Base-by-base conservation (phyloP, 208 protist genomes). In the Ichthyophonus hoferi region DNA sequence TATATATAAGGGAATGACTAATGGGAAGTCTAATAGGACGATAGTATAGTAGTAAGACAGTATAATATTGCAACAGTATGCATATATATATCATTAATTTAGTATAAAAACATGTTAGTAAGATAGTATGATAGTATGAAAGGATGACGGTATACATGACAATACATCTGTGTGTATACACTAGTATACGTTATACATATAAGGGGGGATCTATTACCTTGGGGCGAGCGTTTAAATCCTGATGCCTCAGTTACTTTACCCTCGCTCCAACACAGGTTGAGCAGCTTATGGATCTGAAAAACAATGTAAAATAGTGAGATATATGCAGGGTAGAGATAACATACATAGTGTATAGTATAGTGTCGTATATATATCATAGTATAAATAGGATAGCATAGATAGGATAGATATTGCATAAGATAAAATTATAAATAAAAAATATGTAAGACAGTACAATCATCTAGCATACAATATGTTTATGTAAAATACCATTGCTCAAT, bases 241-340 rank as follows among this genome's bases (percentile, higher is more conserved):
- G 81, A 85, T n/a, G 81, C 83, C 0, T 37, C 1, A 0, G 58
- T 42, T 1, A 91, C 34, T 37, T 43, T 1, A n/a, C 91, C 83
- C 33, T 94, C 87, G 35, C 91, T 37, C 87, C 92, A 95, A 1
- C 91, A 42, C 0, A 83, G 33, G 1, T 87, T 3, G 41, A 91
- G 50, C 33, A 95, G 85, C 40, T 58, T 34, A 67, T 89, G 79
- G 2, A 95, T 91, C 37, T 38, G 3, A 0, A 1, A 33, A 85
- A n/a, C 7, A n/a, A n/a, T n/a, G n/a, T n/a, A n/a, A n/a, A n/a
- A n/a, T n/a, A n/a, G n/a, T n/a, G n/a, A n/a, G n/a, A n/a, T n/a
- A n/a, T n/a, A n/a, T n/a, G n/a, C n/a, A n/a, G n/a, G n/a, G n/a
- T n/a, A n/a, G n/a, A n/a, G n/a, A n/a, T n/a, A n/a, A n/a, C n/a